Evolutionary conservation across 257 asterid species (phyloP).

Genomic region (Ilex aquifolium): DNA sequence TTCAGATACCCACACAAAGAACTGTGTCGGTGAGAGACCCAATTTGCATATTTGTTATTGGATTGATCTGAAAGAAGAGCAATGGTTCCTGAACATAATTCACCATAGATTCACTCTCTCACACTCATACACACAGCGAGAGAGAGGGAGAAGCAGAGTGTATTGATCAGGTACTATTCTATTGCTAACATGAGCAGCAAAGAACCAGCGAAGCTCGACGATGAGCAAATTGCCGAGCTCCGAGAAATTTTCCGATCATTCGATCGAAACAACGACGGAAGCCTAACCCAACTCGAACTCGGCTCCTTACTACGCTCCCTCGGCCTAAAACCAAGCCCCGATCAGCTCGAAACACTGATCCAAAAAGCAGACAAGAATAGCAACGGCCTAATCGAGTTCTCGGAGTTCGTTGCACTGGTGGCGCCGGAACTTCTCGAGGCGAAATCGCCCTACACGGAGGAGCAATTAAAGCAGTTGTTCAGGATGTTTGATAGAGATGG

Average conservation of each 20-base stretch:
- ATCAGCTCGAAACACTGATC: conserved; percentile 75
- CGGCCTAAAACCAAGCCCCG: conserved; percentile 76
- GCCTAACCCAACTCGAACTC: conserved; percentile 83
- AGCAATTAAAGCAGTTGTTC: conserved; percentile 72
- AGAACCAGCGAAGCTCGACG: conserved; percentile 52
- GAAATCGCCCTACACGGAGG: conserved; percentile 86
- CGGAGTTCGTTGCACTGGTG: conserved; percentile 86
- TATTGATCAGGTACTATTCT: no score
- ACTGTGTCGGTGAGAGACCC: not conserved
- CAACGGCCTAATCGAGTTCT: conserved; percentile 84
- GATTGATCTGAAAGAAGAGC: no score
- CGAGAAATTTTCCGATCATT: conserved; percentile 89
- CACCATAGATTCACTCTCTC: no score
- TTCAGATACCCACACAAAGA: no score
- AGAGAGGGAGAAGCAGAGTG: no score
- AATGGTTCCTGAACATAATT: no score
- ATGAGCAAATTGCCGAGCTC: conserved; percentile 77
- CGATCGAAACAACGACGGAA: conserved; percentile 84
- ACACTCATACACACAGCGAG: no score
- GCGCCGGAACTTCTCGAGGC: conserved; percentile 88
- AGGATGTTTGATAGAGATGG: conserved; percentile 85
- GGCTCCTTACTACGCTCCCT: conserved; percentile 81
- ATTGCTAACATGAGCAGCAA: conserved; percentile 34
- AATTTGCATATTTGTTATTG: no score
- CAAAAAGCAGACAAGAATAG: conserved; percentile 71